Conservation (phyloP, 768 basidiomycete genomes). For the Rhodotorula graminis region DNA sequence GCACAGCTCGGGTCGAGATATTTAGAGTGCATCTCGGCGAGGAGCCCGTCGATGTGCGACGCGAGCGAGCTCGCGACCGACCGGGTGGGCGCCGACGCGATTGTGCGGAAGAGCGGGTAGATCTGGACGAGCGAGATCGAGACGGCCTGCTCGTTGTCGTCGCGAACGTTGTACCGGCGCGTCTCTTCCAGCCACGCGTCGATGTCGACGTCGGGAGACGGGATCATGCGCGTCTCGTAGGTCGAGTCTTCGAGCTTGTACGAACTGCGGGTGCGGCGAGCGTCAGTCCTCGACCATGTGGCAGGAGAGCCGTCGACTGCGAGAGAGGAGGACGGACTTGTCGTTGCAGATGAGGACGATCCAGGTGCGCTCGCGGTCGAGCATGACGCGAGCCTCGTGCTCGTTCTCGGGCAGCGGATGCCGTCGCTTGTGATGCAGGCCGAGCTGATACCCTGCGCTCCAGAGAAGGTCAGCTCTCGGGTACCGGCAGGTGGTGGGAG, state of each 20-base stretch:
- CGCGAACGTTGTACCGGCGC: constrained; percentile 15
- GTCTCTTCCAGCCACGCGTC: constrained; percentile 16
- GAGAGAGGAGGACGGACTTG: too few species aligned
- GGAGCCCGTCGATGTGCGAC: neutral
- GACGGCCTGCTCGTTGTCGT: constrained; percentile 28
- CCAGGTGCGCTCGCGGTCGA: constrained; percentile 31
- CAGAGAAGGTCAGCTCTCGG: neutral
- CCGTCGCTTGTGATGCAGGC: constrained; percentile 15
- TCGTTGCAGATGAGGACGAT: constrained; percentile 4
- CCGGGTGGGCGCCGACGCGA: neutral
- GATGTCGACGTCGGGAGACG: neutral
- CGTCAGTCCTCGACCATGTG: neutral
- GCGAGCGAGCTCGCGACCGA: neutral
- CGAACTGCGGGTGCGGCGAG: neutral
- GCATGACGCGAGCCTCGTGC: constrained; percentile 20
- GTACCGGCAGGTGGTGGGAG: too few species aligned
- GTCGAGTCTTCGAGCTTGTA: neutral
- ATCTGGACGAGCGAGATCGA: constrained; percentile 18
- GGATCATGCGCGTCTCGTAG: neutral
- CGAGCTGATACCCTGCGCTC: neutral
- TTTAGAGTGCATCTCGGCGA: neutral
- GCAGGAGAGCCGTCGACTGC: too few species aligned
- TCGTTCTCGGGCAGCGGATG: constrained; percentile 17
- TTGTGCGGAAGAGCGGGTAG: neutral
- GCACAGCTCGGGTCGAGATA: constrained; percentile 5